Conservation (phyloP, 371 early-diverging fungal genomes). For the Zopfochytrium polystomum region DNA sequence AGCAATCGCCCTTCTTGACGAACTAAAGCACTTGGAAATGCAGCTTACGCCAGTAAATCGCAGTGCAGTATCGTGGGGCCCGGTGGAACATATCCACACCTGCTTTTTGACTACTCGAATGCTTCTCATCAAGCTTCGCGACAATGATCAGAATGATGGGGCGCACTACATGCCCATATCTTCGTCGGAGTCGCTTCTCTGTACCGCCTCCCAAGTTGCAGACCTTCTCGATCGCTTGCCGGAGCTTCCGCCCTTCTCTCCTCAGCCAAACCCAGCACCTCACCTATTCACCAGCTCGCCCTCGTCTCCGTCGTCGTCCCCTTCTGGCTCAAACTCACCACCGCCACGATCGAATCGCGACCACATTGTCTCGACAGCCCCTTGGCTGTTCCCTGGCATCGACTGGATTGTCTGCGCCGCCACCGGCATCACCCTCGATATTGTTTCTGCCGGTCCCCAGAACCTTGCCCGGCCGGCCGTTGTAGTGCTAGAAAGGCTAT, state of each 20-base stretch:
- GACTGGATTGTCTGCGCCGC: background rate
- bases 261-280: background rate
- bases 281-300: background rate
- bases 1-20: background rate
- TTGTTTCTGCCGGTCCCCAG: too few species aligned
- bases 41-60: background rate
- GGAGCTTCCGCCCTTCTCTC: background rate
- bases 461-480: too few species aligned
- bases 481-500: background rate
- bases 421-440: background rate
- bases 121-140: background rate
- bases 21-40: background rate
- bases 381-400: constrained; percentile 1
- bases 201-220: background rate
- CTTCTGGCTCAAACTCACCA: background rate
- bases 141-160: background rate
- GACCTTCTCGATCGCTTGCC: background rate
- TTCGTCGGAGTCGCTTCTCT: background rate
- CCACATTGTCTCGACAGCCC: background rate
- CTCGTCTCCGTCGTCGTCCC: background rate
- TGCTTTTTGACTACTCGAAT: background rate
- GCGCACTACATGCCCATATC: background rate
- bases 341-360: too few species aligned
- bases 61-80: background rate
- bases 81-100: background rate